Conservation (phyloP, 768 basidiomycete species). For the Podaxis sp. region DNA sequence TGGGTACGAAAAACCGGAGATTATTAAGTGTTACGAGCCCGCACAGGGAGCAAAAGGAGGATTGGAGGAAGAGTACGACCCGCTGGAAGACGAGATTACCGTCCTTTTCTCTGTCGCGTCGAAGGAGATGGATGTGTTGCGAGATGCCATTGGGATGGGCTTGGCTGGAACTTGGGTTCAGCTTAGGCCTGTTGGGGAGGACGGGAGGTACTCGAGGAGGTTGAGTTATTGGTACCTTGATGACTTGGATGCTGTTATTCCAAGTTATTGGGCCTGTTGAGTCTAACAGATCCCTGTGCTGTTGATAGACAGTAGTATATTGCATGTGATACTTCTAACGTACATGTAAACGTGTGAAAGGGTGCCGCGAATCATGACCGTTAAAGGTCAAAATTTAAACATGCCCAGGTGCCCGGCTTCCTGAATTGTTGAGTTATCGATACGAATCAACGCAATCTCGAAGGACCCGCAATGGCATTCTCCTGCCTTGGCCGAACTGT, state of each 20-base stretch:
- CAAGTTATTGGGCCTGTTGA: slow-evolving; percentile 2
- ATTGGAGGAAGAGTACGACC: slow-evolving; percentile 9
- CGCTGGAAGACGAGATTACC: slow-evolving; percentile 3
- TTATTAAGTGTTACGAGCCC: background rate
- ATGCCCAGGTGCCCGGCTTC: too few relatives aligned
- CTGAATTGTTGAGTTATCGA: too few relatives aligned
- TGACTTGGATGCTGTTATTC: slow-evolving; percentile 2
- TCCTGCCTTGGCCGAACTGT: background rate
- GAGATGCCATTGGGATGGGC: slow-evolving; percentile 6
- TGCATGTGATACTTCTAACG: too few relatives aligned
- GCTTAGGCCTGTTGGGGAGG: background rate
- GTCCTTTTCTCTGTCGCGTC: slow-evolving; percentile 4
- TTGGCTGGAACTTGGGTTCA: slow-evolving; percentile 10
- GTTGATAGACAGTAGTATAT: too few relatives aligned
- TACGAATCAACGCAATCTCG: slow-evolving; percentile 8
- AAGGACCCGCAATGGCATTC: slow-evolving; percentile 27
- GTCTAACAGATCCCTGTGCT: background rate
- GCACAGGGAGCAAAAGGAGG: background rate
- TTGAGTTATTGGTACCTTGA: slow-evolving; percentile 4
- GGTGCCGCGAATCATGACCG: too few relatives aligned
- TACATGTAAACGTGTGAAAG: too few relatives aligned
- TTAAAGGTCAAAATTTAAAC: too few relatives aligned
- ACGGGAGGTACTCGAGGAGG: background rate
- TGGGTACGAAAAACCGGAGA: background rate
- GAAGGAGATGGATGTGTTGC: background rate